These are phyloP conservation scores for Aspergillus unguis DNA, from an alignment of 2,329 filamentous ascomycete genomes.

Conservation along the genomic window DNA sequence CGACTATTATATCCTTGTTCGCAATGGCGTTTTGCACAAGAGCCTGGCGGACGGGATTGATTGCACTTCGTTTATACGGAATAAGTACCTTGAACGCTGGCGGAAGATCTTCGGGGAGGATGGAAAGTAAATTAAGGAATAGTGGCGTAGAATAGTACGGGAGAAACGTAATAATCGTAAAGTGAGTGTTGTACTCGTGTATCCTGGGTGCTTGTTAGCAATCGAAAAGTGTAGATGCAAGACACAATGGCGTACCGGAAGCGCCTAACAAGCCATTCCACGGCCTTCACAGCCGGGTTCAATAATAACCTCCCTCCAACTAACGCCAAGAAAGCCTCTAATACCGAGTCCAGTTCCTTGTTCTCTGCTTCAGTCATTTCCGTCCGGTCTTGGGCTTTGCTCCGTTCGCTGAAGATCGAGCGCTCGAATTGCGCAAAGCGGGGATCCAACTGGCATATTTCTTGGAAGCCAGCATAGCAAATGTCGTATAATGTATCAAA, in stretches of 20 bases:
- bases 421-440: constrained; percentile 71
- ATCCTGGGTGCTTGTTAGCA: constrained; percentile 54
- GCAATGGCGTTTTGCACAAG: constrained; percentile 81
- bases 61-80: constrained; percentile 77
- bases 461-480: constrained; percentile 84
- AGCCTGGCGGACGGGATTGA: constrained; percentile 72
- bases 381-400: constrained; percentile 79
- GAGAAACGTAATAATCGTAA: constrained; percentile 78
- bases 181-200: constrained; percentile 83
- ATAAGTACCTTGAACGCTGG: constrained; percentile 76
- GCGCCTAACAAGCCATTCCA: constrained; percentile 91
- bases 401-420: constrained; percentile 90
- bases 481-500: constrained; percentile 85
- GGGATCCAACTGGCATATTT: constrained; percentile 80
- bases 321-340: constrained; percentile 80
- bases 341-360: constrained; percentile 68
- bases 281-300: constrained; percentile 80
- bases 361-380: constrained; percentile 82
- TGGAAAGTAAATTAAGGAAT: constrained; percentile 82
- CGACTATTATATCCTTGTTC: constrained; percentile 70
- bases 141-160: constrained; percentile 85
- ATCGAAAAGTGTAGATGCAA: not conserved
- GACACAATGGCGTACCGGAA: constrained; percentile 63
- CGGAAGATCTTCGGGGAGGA: constrained; percentile 71
- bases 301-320: constrained; percentile 73